Base-by-base conservation (phyloP, 805 yeast genomes). In the Candida vaughaniae region DNA sequence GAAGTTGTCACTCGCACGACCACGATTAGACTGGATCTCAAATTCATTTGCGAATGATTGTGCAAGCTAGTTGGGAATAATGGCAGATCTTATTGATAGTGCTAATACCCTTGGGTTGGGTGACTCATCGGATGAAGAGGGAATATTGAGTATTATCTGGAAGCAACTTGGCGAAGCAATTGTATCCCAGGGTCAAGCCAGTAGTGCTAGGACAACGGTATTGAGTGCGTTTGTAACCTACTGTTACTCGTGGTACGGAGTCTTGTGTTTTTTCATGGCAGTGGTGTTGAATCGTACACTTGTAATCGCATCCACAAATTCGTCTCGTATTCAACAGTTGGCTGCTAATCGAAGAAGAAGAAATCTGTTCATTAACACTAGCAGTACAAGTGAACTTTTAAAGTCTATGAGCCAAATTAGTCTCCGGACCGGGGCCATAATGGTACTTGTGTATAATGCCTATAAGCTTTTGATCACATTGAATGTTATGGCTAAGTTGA, bases 201-300 rank as follows among this genome's bases (percentile, higher is more conserved):
- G 37, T 3, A 16, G 19, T 7, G 16, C 29, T n/a, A 9, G 27
- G 2, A 25, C 37, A 12, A 16, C 36, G 5, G 33, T 35, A 17
- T 10, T 45, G 3, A 26, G 40, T 3, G 35, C 45, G 14, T 45
- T 40, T 31, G 25, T 40, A n/a, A 40, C 54, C n/a, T 68, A 64
- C 43, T 55, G 63, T 37, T 63, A 60, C 33, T 63, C 70, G 9
- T 34, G 53, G 5, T 68, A 68, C 39, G 74, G 71, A 1, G 33
- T 66, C 14, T 30, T 61, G 18, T 65, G 71, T 37, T 49, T 68
- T 32, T 34, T 60, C 5, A 62, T 66, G 64, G 66, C 71, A 1
- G 49, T 67, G 8, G 36, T 66, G 2, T 49, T 66, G 41, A 66
- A 66, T 42, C 41, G 72, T 12, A 66, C 72, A 0, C 36, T 61